A percentile compares a stretch with the other conserved stretches of the same genome.
phyloP scores from a whole-genome alignment of 352 stramenopile genomes.

The Pythium rishiriense region DNA sequence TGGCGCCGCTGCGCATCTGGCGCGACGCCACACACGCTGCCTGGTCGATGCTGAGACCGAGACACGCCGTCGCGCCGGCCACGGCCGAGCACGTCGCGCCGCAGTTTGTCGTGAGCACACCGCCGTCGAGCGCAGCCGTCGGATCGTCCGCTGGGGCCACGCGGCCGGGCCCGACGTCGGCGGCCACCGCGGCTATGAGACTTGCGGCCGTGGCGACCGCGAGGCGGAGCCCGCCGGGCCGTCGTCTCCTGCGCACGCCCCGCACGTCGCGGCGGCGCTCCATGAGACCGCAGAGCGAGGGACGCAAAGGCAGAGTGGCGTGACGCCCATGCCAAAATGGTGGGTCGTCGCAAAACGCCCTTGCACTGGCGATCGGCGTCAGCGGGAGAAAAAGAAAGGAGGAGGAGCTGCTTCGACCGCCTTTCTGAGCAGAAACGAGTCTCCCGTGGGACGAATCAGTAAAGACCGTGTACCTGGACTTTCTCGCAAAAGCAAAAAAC shows the following conservation, averaged over 20 bases:
- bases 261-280: slow-evolving; percentile 2
- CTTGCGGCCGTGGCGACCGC: neutral
- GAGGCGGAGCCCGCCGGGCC: neutral
- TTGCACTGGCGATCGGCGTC: neutral
- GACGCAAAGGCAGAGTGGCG: neutral
- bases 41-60: neutral
- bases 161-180: neutral
- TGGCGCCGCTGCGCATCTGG: slow-evolving; percentile 8
- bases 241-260: slow-evolving; percentile 8
- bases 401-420: neutral
- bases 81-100: slow-evolving; percentile 9
- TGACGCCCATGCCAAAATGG: neutral
- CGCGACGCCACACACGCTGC: slow-evolving; percentile 11
- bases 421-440: neutral
- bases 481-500: neutral
- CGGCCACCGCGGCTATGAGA: neutral
- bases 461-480: neutral
- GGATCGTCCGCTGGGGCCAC: neutral
- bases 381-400: neutral
- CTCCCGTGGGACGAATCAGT: neutral
- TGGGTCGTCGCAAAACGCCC: neutral
- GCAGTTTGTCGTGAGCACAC: slow-evolving; percentile 15
- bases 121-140: neutral
- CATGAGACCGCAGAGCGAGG: neutral
- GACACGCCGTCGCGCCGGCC: slow-evolving; percentile 10